Evolutionary conservation across 1,284 basidiomycete genomes (phyloP), one percentile per base, ranked within the genome.

Genomic region (Ceratobasidium sp.): DNA sequence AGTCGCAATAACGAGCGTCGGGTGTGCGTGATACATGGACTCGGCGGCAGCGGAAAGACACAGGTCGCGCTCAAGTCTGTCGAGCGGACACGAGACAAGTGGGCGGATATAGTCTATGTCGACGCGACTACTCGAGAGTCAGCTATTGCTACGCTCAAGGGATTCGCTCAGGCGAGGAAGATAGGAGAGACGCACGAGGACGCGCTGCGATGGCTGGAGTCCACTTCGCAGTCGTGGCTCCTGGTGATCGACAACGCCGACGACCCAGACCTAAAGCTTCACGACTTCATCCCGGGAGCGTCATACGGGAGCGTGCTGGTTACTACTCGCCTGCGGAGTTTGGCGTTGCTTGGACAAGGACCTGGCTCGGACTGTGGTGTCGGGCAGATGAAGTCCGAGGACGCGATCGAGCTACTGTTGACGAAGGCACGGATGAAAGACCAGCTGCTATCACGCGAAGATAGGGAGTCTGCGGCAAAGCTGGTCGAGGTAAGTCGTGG

Each of bases 281-380:
- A 10, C 18, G 20, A 20, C 7, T 70, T 51, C n/a, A 26, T 78
- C 40, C 77, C 77, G 9, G 20, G 23, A 23, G 33, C 51, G 23
- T 5, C 5, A n/a, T 26, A 63, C 20, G 77, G 77, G 5, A 71
- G 53, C 28, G 61, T 78, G 13, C 2, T 78, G 23, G 39, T 78
- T 10, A 78, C 77, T 23, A 70, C 77, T 20, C 67, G 77, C 6
- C 40, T 46, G 18, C 68, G 39, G 42, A 55, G 51, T n/a, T 23
- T 71, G 9, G 77, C 23, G 20, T 15, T 44, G 28, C 53, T 71
- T 12, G 40, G 49, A 23, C 44, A 20, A 15, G 67, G 67, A 18
- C n/a, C 7, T 5, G 23, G 10, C n/a, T 15, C 46, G 9, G 53
- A 55, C 18, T 78, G 66, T 42, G 33, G 61, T 6, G 40, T 78